phyloP scores from a whole-genome alignment of 768 basidiomycete species.

The Strobilomyces confusus region DNA sequence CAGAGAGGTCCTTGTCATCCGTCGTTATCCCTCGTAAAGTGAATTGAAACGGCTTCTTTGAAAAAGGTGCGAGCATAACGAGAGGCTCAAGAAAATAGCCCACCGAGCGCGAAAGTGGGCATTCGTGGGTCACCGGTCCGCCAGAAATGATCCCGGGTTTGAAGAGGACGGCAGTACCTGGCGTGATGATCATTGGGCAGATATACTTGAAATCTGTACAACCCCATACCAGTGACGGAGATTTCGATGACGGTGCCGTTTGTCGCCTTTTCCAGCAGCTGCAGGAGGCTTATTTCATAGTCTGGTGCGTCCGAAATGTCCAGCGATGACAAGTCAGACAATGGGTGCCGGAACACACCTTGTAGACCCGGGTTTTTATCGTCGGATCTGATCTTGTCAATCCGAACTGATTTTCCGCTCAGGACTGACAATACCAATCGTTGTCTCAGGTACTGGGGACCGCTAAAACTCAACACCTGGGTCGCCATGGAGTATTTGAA shows the following conservation, averaged over 20 bases:
- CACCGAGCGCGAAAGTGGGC: slow-evolving; percentile 81
- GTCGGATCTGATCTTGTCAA: slow-evolving; percentile 84
- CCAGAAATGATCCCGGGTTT: slow-evolving; percentile 92
- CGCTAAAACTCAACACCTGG: slow-evolving; percentile 58
- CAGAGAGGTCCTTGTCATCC: slow-evolving; percentile 88
- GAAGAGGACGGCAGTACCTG: slow-evolving; percentile 87
- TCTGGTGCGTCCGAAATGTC: slow-evolving; percentile 43
- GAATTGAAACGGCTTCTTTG: slow-evolving; percentile 79
- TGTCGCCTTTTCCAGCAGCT: slow-evolving; percentile 84
- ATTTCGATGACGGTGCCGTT: slow-evolving; percentile 96
- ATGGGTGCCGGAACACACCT: slow-evolving; percentile 43
- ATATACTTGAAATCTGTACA: not conserved
- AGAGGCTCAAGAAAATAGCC: slow-evolving; percentile 95
- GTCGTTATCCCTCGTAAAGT: slow-evolving; percentile 90
- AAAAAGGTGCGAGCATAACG: slow-evolving; percentile 87
- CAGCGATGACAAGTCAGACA: not conserved
- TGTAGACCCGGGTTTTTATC: slow-evolving; percentile 95
- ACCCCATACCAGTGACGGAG: slow-evolving; percentile 77
- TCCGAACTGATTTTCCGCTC: slow-evolving; percentile 78
- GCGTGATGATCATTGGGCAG: not conserved
- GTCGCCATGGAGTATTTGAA: slow-evolving; percentile 10
- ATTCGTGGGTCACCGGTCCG: slow-evolving; percentile 78
- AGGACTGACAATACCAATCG: slow-evolving; percentile 87
- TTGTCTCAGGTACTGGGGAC: slow-evolving; percentile 79
- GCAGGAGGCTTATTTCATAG: slow-evolving; percentile 86